These are phyloP conservation scores for Omphalotus guepiniiformis DNA, from an alignment of 768 basidiomycete genomes.

Conservation along the genomic window DNA sequence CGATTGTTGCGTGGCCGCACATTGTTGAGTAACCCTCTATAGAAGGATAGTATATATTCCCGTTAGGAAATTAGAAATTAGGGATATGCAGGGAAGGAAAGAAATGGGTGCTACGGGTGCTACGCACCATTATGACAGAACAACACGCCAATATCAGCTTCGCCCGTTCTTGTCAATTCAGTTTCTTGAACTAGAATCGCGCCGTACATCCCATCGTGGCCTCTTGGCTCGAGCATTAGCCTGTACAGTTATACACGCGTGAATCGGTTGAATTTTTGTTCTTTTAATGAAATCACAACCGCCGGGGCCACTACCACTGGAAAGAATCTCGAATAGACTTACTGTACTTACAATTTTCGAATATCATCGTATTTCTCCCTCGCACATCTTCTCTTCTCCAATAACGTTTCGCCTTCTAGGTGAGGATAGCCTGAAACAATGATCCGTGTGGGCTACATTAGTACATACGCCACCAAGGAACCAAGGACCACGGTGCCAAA, in stretches of 20 bases:
- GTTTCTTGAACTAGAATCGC: slow-evolving; percentile 33
- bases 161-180: slow-evolving; percentile 25
- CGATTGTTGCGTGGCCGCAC: slow-evolving; percentile 39
- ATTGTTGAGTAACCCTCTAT: slow-evolving; percentile 39
- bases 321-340: not conserved
- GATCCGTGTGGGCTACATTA: slow-evolving; percentile 32
- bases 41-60: not conserved
- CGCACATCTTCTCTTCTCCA: slow-evolving; percentile 31
- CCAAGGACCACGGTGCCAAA: no score
- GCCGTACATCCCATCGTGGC: slow-evolving; percentile 38
- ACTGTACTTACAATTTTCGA: slow-evolving; percentile 10
- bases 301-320: not conserved
- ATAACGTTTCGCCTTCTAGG: slow-evolving; percentile 27
- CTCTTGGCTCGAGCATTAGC: slow-evolving; percentile 35
- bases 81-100: not conserved
- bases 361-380: slow-evolving; percentile 24
- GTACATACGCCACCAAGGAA: no score
- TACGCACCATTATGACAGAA: slow-evolving; percentile 37
- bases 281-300: not conserved
- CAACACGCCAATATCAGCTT: slow-evolving; percentile 37
- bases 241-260: no score
- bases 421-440: slow-evolving; percentile 29
- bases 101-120: not conserved
- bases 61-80: no score
- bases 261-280: not conserved